A percentile compares a stretch with the other conserved stretches of the same genome.
Conservation (phyloP, 305 asterid genomes). For the Fraxinus floribunda region DNA sequence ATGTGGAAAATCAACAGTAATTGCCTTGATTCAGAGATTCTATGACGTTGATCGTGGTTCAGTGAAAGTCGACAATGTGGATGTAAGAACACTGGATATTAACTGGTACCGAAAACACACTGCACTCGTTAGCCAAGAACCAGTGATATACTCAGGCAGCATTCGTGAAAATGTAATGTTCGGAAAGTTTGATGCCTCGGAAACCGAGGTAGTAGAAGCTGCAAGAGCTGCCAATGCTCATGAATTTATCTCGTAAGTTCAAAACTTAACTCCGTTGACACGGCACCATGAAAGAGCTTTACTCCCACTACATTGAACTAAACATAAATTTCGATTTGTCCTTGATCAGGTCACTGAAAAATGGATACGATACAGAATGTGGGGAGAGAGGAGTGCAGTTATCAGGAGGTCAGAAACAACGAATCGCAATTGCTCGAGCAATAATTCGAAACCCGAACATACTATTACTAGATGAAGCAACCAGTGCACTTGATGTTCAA, state of each 20-base stretch:
- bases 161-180: conserved; percentile 64
- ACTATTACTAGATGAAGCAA: conserved; percentile 74
- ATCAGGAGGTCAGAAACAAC: conserved; percentile 83
- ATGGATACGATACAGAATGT: conserved; percentile 67
- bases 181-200: conserved; percentile 65
- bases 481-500: conserved; percentile 76
- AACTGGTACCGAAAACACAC: conserved; percentile 64
- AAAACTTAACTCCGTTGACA: background rate
- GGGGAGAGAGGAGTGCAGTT: conserved; percentile 75
- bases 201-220: conserved; percentile 65
- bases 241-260: conserved; percentile 69
- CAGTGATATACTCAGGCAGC: conserved; percentile 75
- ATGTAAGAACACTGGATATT: conserved; percentile 54
- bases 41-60: conserved; percentile 63
- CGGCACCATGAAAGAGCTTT: background rate
- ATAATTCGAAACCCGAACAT: conserved; percentile 58
- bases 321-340: background rate
- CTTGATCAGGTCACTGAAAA: conserved; percentile 50
- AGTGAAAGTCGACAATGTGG: conserved; percentile 59
- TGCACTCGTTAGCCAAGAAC: conserved; percentile 91
- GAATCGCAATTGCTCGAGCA: conserved; percentile 80
- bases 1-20: conserved; percentile 80
- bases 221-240: conserved; percentile 86
- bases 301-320: background rate
- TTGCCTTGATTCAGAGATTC: conserved; percentile 66